Evolutionary conservation across 768 basidiomycete genomes (phyloP).

Genomic region (Obba rivulosa): DNA sequence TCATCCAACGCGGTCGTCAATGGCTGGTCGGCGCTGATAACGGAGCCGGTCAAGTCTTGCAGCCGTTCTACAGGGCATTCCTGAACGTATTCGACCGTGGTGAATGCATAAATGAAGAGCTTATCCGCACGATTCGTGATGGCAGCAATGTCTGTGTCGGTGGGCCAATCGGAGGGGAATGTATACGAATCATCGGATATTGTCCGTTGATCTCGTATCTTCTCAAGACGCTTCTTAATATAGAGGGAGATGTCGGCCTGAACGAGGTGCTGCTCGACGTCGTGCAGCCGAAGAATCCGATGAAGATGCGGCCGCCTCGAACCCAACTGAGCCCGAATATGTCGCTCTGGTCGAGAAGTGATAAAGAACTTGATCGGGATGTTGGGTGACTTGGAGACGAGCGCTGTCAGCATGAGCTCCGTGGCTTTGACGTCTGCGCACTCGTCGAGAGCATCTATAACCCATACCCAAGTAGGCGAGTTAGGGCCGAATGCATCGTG

Average conservation of each 20-base stretch:
- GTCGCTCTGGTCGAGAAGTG: background rate
- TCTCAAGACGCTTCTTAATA: background rate
- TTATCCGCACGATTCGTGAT: too few relatives aligned
- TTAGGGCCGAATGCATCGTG: background rate
- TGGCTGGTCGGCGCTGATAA: too few relatives aligned
- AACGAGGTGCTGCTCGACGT: background rate
- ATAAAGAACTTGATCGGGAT: slow-evolving; percentile 1
- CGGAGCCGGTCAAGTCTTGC: too few relatives aligned
- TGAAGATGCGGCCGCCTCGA: background rate
- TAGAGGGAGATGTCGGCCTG: background rate
- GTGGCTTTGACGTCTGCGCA: slow-evolving; percentile 8
- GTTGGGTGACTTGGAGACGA: background rate
- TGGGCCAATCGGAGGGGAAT: too few relatives aligned
- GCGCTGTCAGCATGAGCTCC: background rate
- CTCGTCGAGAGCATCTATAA: slow-evolving; percentile 35
- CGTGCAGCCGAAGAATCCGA: background rate
- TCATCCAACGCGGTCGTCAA: too few relatives aligned
- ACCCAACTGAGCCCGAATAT: background rate
- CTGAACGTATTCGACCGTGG: too few relatives aligned
- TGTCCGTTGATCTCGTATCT: background rate
- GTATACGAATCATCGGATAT: too few relatives aligned
- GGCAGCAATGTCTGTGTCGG: too few relatives aligned
- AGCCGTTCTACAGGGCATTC: too few relatives aligned
- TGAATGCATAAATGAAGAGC: too few relatives aligned
- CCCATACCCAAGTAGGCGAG: background rate